phyloP scores from a whole-genome alignment of 1,139 yeast genomes.

The Nadsonia starkeyi-henricii region DNA sequence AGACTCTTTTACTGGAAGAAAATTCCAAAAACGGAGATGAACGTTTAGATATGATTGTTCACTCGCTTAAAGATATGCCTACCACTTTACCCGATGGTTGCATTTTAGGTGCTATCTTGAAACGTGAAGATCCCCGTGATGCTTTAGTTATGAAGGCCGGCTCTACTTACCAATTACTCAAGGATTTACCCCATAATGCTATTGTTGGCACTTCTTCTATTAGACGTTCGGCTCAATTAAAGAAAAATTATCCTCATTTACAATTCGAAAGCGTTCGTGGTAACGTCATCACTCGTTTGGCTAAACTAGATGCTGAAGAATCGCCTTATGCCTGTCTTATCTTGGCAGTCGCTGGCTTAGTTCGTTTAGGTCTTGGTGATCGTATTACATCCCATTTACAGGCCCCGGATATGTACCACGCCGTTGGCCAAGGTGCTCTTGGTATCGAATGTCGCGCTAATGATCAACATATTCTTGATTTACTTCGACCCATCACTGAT shows the following conservation, averaged over 20 bases:
- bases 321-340: constrained; percentile 62
- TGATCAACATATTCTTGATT: constrained; percentile 42
- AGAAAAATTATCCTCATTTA: constrained; percentile 42
- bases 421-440: constrained; percentile 96
- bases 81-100: constrained; percentile 82
- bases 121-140: constrained; percentile 86
- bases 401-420: constrained; percentile 82
- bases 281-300: constrained; percentile 66
- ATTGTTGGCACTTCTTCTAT: constrained; percentile 91
- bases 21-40: constrained; percentile 43
- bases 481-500: constrained; percentile 54
- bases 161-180: constrained; percentile 47
- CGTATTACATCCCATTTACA: constrained; percentile 55
- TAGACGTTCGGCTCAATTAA: constrained; percentile 73
- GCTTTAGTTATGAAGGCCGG: constrained; percentile 71
- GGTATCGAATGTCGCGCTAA: constrained; percentile 76
- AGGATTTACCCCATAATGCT: constrained; percentile 71
- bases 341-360: constrained; percentile 84
- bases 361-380: constrained; percentile 52
- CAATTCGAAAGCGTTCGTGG: constrained; percentile 76
- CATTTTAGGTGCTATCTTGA: constrained; percentile 72
- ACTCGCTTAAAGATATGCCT: constrained; percentile 91
- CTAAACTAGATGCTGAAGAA: constrained; percentile 61
- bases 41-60: constrained; percentile 77
- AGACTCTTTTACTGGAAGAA: constrained; percentile 51